Base-by-base conservation (phyloP, 805 yeast genomes). In the Cyberlindnera japonica region DNA sequence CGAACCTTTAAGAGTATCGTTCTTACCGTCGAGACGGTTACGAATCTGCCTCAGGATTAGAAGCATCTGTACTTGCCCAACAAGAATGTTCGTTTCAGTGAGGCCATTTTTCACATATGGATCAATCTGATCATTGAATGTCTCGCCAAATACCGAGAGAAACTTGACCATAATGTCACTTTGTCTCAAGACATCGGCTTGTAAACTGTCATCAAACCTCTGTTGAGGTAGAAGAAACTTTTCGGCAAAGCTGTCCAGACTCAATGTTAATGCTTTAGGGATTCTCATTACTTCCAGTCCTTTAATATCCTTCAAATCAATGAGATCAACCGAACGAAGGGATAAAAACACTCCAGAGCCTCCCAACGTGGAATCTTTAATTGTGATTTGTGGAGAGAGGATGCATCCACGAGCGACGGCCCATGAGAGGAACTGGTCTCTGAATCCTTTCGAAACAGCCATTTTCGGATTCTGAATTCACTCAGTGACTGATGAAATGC, bases 301-400 rank as follows among this genome's bases (percentile, higher is more conserved):
- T 1, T 43, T 54, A 11, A 36, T 43, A 1, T 9, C 9, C 4
- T 42, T 8, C 3, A 45, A 30, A 4, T 29, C 16, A 2, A 40
- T 49, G 5, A 40, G 31, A 4, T 40, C 35, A 18, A 31, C 41
- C 10, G 34, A 15, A 2, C 33, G 24, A 2, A 44, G 9, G 6
- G 50, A 43, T 16, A 51, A 57, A 47, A 63, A 67, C 2, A 68
- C 58, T 2, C 72, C 73, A 1, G 59, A 49, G 6, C 76, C 72
- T 3, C 65, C 65, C 3, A 53, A 45, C 2, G 46, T 15, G 1
- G 67, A 62, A 4, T 41, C 33, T 35, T 48, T 51, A 24, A 63
- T 33, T 6, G 38, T 25, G 29, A 55, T 16, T 14, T 31, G 34
- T 2, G 51, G 37, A 8, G 47, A 44, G 8, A 46, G 11, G 1